Percentiles rank a stretch among this genome's conserved stretches.
phyloP scores from a whole-genome alignment of 78 protist genomes.

The Dictyostelium discoideum region DNA sequence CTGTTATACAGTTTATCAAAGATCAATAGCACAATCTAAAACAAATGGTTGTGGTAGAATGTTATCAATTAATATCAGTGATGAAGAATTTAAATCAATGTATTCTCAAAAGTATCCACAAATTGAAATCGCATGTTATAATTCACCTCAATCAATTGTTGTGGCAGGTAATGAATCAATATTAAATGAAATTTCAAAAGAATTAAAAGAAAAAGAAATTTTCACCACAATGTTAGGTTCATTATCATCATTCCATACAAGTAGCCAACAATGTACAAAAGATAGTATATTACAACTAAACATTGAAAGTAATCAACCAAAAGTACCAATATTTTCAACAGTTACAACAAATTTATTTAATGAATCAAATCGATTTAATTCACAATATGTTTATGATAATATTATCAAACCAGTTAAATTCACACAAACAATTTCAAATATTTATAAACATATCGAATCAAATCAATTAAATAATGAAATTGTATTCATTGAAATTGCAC shows the following conservation, averaged over 20 bases:
- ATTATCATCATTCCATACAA: conserved; percentile 49
- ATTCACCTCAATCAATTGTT: conserved; percentile 33
- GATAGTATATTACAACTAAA: neutral
- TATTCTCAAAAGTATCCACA: neutral
- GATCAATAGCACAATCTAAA: conserved; percentile 12
- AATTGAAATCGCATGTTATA: conserved; percentile 52
- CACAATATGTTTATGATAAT: conserved; percentile 4
- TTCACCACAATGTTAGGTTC: conserved; percentile 18
- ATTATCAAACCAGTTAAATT: conserved; percentile 1
- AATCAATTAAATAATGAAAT: neutral
- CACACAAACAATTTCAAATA: neutral
- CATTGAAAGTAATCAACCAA: neutral
- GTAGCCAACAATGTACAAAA: neutral
- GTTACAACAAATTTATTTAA: neutral
- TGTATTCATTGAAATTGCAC: conserved; percentile 23
- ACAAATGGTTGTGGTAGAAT: conserved; percentile 55
- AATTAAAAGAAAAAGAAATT: neutral
- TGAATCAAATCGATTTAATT: neutral
- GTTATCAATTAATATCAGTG: conserved; percentile 34
- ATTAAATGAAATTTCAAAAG: neutral
- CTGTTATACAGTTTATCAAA: neutral
- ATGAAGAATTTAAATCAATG: neutral
- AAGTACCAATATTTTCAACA: neutral
- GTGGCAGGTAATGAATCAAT: conserved; percentile 24
- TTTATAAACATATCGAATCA: neutral